Conservation (phyloP, 106 monocot genomes). For the Posidonia australis region DNA sequence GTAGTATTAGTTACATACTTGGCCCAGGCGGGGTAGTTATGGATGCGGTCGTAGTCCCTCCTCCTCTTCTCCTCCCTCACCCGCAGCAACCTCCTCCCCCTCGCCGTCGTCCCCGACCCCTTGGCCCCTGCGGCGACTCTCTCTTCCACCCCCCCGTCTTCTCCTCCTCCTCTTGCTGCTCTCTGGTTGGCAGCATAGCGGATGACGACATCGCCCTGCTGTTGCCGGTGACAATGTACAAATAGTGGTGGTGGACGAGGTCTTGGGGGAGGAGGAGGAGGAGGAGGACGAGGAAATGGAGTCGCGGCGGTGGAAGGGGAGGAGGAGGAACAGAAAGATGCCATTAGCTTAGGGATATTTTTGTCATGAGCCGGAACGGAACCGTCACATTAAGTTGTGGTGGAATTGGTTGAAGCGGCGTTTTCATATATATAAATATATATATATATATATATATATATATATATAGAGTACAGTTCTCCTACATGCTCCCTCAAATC, state of each 20-base stretch:
- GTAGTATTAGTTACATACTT: conserved; percentile 27
- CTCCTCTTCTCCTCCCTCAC: conserved; percentile 86
- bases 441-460: no score
- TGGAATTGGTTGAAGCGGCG: no score
- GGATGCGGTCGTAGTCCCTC: conserved; percentile 53
- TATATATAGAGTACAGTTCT: no score
- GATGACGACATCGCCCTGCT: background rate
- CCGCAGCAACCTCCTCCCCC: conserved; percentile 70
- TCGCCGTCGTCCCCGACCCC: conserved; percentile 67
- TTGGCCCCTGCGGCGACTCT: conserved; percentile 9
- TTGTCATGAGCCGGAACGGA: no score
- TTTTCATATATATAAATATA: no score
- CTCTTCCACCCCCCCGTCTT: conserved; percentile 1
- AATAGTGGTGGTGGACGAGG: background rate
- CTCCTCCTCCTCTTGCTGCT: conserved; percentile 13
- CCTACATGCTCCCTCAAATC: no score
- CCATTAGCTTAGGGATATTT: no score
- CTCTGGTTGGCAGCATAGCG: conserved; percentile 1
- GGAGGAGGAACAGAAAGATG: no score
- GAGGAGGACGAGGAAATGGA: background rate
- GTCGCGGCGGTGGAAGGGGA: no score
- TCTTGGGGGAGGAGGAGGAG: background rate
- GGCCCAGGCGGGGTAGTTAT: conserved; percentile 89
- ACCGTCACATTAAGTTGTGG: no score
- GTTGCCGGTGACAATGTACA: background rate